Evolutionary conservation across 2,329 filamentous ascomycete genomes (phyloP), one percentile per base, ranked within the genome.

Genomic region (Stachybotrys chartarum): DNA sequence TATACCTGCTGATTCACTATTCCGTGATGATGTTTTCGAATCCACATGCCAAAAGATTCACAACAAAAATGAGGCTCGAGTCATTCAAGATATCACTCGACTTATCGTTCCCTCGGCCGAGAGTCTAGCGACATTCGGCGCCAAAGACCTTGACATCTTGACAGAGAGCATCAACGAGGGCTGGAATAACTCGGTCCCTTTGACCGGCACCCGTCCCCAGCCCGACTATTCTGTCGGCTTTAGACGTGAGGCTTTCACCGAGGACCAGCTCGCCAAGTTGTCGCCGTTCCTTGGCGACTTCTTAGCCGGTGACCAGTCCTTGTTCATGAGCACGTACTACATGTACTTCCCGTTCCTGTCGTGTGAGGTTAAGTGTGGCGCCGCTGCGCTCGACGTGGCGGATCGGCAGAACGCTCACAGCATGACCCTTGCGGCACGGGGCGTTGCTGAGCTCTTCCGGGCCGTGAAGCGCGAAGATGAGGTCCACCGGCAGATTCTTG

Each of bases 291-390:
- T 72, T 54, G 64, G 68, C 55, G 57, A 72, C 42, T 60, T 67
- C 7, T 52, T 65, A 35, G 54, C 51, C 50, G 61, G 63, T 24
- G 65, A 72, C 55, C 59, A 58, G 52, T 78, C 68, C 18, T 70
- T 63, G 58, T 77, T 78, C 57, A 72, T 74, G 64, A 70, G 64
- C 16, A 78, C 72, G n/a, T 72, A 66, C 52, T 63, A 71, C 12
- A 76, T 78, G 65, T 75, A 73, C 63, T 76, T 79, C 57, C 74
- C 73, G 14, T 79, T 78, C 58, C 63, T 79, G 1, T 70, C 71
- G 1, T 75, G 69, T 60, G 72, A 79, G 58, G 73, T 77, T 5
- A 78, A 77, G 61, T 76, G 70, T 56, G 68, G 72, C 48, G 62
- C 64, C 35, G 64, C 59, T 12, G 66, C 61, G 3, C 71, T 73